Conservation (phyloP, 257 asterid genomes). For the Nicotiana knightiana region DNA sequence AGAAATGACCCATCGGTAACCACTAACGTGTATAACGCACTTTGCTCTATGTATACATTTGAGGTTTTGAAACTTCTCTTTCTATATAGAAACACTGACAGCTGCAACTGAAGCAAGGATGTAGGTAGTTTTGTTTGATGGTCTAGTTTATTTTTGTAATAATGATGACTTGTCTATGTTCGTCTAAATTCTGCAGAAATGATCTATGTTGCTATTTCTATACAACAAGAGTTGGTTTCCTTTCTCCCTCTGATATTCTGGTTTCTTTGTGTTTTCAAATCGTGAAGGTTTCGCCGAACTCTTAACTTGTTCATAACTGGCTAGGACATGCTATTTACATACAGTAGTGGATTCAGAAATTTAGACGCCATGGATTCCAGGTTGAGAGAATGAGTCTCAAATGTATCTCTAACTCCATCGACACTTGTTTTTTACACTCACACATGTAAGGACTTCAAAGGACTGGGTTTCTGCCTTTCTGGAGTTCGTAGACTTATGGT, state of each 20-base stretch:
- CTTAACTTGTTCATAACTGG: not conserved
- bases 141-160: not conserved
- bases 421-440: too few relatives aligned
- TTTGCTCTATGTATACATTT: not conserved
- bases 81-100: not conserved
- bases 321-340: not conserved
- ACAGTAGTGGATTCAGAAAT: not conserved
- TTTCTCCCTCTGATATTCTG: not conserved
- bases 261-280: not conserved
- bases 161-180: not conserved
- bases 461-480: too few relatives aligned
- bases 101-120: not conserved
- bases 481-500: too few relatives aligned
- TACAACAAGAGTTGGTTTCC: not conserved
- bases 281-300: not conserved
- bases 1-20: not conserved
- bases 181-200: not conserved
- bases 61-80: not conserved
- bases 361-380: not conserved
- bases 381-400: too few relatives aligned
- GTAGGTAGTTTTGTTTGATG: not conserved
- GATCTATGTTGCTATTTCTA: not conserved
- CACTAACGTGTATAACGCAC: not conserved
- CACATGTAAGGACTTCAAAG: too few relatives aligned
- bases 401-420: too few relatives aligned